Base-by-base conservation (phyloP, 305 asterid genomes). In the Solanum hybrid region DNA sequence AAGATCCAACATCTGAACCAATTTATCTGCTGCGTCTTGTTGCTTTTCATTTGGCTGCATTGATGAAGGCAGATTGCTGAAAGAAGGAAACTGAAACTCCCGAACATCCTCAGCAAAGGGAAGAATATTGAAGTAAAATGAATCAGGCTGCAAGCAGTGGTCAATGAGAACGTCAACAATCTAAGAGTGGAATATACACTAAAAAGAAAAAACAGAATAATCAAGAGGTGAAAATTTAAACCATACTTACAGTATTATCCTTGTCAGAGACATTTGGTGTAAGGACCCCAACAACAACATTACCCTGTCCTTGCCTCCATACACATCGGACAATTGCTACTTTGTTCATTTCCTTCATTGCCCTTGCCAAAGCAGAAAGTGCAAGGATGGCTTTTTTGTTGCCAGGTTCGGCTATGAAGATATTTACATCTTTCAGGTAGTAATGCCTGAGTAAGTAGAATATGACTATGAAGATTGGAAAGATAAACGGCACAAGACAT, bases 81-180 rank as follows among this genome's bases (percentile, higher is more conserved):
- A 96, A 56, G 99, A 96, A 69, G 99, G 99, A 91, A 96, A 97
- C 42, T 96, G 98, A 88, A 96, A 97, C 94, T 97, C 99, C 93
- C 99, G 90, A 36, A 96, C 97, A 93, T 97, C 99, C 94, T 97
- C 99, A 72, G 99, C 98, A 89, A 97, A 97, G 73, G 99, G 99
- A 91, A 97, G 99, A 75, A 95, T 93, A 60, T 97, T 97, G 98
- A 97, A 97, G 96, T 94, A 97, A 91, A 96, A 95, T 87, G 99
- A 95, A 94, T 96, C 98, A 79, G 98, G 94, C 99, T 97, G 94
- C 90, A 92, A 13, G 56, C 60, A 51, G 40, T 89, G 80, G 78
- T 56, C 16, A 88, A 69, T 27, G 88, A 87, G 46, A 60, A 38
- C 4, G 82, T n/a, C 69, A 75, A 72, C 86, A 32, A 88, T 36